Base-by-base conservation (phyloP, 306 rosid species). In the Fagus sylvatica region DNA sequence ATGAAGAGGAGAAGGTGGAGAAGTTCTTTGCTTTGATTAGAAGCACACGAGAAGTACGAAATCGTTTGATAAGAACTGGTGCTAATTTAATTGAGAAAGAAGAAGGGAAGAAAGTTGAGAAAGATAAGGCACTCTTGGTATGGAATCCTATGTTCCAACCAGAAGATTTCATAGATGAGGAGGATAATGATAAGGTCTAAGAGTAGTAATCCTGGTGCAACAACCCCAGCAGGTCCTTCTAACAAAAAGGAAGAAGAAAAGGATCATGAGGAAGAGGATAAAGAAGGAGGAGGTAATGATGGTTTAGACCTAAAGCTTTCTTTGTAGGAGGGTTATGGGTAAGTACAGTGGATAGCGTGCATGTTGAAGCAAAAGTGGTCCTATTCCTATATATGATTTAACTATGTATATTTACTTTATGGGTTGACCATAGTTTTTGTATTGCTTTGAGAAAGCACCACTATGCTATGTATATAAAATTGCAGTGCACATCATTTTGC, bases 101-200 rank as follows among this genome's bases (percentile, higher is more conserved):
- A 53, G 78, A 72, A 0, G 53, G 32, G 73, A 72, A 37, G 49
- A 54, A 10, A 53, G 40, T 4, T 8, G 60, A 74, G 3, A 43
- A 19, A 2, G 62, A 37, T 17, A 79, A 79, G 53, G 74, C 41
- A 8, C 73, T 53, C 64, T 76, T 82, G 7, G 60, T 82, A 68
- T 92, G 98, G 98, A 84, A 78, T 41, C 98, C 94, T 15, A 77
- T 74, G 59, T 94, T 94, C 73, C 86, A 84, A 71, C 90, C 90
- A 15, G 93, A 92, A 76, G 98, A 94, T 80, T 92, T 94, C 87
- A 81, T 83, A 37, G 88, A 77, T 37, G 78, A 46, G 15, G 51
- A 46, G 15, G 51, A 46, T 46, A 46, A 30, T 66, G 78, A 73
- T 0, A 49, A 76, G 49, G 49, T 43, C 37, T 33, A 77, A 75